These are phyloP conservation scores for Rhizopogon parksii DNA, from an alignment of 1,284 basidiomycete species.

Conservation along the genomic window DNA sequence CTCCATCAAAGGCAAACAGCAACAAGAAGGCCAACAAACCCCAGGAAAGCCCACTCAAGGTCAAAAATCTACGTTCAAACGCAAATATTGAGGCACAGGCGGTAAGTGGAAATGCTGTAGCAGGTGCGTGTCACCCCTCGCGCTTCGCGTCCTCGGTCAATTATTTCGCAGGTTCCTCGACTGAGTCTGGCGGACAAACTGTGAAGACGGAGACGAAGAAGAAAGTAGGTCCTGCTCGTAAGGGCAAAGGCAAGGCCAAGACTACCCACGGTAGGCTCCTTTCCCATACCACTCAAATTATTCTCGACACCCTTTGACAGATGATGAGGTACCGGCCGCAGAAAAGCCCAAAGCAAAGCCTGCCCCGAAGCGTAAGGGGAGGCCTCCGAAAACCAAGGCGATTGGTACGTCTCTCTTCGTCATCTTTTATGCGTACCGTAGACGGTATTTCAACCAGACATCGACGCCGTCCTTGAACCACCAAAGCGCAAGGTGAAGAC, in stretches of 20 bases:
- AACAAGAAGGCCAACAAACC: neutral
- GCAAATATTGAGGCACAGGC: too few relatives aligned
- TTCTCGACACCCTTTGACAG: neutral
- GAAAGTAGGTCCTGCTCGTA: conserved; percentile 3
- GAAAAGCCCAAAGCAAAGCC: conserved; percentile 3
- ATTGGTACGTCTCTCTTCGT: neutral
- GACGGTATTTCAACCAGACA: neutral
- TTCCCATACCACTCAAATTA: neutral
- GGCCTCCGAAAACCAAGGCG: conserved; percentile 9
- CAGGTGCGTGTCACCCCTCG: conserved; percentile 13
- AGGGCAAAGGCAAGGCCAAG: conserved; percentile 15
- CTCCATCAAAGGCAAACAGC: conserved; percentile 8
- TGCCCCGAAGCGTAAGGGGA: conserved; percentile 15
- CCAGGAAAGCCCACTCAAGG: neutral
- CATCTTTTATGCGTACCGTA: neutral
- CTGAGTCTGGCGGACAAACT: neutral
- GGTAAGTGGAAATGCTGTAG: conserved; percentile 1
- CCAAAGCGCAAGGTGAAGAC: conserved; percentile 7
- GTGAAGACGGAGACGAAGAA: neutral
- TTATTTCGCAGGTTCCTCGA: neutral
- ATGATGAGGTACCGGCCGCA: neutral
- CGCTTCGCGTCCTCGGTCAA: neutral
- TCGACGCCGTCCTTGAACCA: neutral
- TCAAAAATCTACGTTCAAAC: neutral
- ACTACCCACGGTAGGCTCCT: conserved; percentile 8